These are phyloP conservation scores for Testicularia cyperi DNA, from an alignment of 1,284 basidiomycete genomes.

Conservation along the genomic window DNA sequence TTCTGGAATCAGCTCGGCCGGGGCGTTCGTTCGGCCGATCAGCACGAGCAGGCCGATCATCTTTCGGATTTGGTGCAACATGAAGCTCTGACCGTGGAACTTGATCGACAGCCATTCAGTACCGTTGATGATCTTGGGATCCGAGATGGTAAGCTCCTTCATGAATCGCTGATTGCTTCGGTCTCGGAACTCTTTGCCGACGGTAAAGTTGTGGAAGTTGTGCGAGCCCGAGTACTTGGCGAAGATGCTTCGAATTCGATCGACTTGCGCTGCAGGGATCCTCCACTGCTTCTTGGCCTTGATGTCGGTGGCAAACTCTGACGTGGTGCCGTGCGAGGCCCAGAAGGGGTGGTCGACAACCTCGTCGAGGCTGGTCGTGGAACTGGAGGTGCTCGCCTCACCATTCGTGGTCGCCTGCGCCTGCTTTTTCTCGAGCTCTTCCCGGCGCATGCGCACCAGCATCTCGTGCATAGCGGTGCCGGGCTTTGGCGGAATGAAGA, in stretches of 20 bases:
- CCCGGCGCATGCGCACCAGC: constrained; percentile 24
- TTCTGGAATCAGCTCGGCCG: constrained; percentile 58
- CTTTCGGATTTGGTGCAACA: constrained; percentile 95
- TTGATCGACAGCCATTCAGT: constrained; percentile 94
- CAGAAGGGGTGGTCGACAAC: constrained; percentile 55
- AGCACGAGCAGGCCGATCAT: constrained; percentile 91
- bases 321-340: constrained; percentile 28
- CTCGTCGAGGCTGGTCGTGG: constrained; percentile 11
- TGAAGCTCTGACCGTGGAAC: constrained; percentile 96
- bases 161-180: constrained; percentile 73
- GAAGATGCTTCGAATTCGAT: constrained; percentile 44
- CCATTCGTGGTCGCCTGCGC: background rate
- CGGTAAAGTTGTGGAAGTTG: constrained; percentile 97
- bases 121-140: constrained; percentile 71
- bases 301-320: constrained; percentile 45
- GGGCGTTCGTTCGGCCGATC: constrained; percentile 44
- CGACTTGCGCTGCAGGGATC: constrained; percentile 23
- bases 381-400: constrained; percentile 2
- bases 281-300: constrained; percentile 51
- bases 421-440: constrained; percentile 7
- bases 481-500: constrained; percentile 86
- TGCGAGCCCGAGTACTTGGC: constrained; percentile 43
- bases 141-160: constrained; percentile 49
- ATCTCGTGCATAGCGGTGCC: constrained; percentile 60
- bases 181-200: constrained; percentile 81